These are phyloP conservation scores for Malus hybrid DNA, from an alignment of 331 rosid species.

Conservation along the genomic window DNA sequence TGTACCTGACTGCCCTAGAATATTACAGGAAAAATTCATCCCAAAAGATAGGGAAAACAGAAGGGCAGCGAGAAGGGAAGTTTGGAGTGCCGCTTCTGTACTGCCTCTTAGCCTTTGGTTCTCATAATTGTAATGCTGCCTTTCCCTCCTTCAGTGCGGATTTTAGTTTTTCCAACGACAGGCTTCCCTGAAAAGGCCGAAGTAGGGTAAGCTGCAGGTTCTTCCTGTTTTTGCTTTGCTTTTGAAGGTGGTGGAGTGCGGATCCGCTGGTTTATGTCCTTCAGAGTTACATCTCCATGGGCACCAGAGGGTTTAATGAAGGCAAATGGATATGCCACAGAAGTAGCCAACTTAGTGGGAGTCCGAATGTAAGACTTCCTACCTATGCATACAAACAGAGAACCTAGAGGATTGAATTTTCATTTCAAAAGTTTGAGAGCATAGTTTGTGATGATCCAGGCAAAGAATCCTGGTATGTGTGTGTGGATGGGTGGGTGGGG, in stretches of 20 bases:
- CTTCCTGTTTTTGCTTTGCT: slow-evolving; percentile 39
- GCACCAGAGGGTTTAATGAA: slow-evolving; percentile 91
- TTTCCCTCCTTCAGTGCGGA: slow-evolving; percentile 89
- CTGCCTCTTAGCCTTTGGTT: slow-evolving; percentile 63
- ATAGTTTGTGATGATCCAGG: neutral
- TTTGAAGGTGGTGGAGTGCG: slow-evolving; percentile 74
- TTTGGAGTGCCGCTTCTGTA: slow-evolving; percentile 5
- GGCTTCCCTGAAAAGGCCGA: slow-evolving; percentile 99
- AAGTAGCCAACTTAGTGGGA: slow-evolving; percentile 70
- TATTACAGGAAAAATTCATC: slow-evolving; percentile 36
- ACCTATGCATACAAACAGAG: slow-evolving; percentile 32
- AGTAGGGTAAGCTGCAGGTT: slow-evolving; percentile 61
- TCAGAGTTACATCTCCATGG: slow-evolving; percentile 91
- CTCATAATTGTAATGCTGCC: slow-evolving; percentile 99
- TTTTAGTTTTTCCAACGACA: slow-evolving; percentile 88
- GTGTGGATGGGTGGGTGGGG: neutral
- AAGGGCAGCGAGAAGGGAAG: slow-evolving; percentile 24
- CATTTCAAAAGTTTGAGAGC: neutral
- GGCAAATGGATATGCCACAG: slow-evolving; percentile 96
- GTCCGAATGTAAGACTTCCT: slow-evolving; percentile 64
- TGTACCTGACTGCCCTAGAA: slow-evolving; percentile 28
- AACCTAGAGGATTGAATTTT: neutral
- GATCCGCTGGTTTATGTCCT: slow-evolving; percentile 94
- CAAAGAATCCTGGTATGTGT: slow-evolving; percentile 3
- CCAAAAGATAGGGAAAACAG: slow-evolving; percentile 25